Conservation (phyloP, 495 filamentous ascomycete species). For the Penicillium flavigenum region DNA sequence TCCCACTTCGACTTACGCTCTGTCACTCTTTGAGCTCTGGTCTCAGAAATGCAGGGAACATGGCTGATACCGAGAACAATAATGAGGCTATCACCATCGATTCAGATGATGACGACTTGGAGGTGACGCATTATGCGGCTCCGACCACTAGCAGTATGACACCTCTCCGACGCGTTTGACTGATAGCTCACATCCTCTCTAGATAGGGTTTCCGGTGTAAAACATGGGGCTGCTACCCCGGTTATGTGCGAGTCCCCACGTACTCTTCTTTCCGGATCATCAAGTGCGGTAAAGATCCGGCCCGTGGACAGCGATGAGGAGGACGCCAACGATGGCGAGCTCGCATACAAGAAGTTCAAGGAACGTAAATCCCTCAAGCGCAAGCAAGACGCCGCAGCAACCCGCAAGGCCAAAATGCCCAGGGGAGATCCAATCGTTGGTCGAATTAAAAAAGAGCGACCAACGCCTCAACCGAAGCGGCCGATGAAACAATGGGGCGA, state of each 20-base stretch:
- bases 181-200: conserved; percentile 19
- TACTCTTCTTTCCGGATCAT: conserved; percentile 16
- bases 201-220: conserved; percentile 7
- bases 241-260: conserved; percentile 12
- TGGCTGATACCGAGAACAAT: conserved; percentile 10
- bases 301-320: conserved; percentile 39
- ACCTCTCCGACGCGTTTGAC: conserved; percentile 14
- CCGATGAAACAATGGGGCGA: conserved; percentile 41
- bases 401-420: conserved; percentile 43
- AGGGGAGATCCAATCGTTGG: conserved; percentile 34
- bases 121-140: conserved; percentile 27
- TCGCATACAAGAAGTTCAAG: conserved; percentile 59
- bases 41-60: conserved; percentile 15
- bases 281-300: conserved; percentile 22
- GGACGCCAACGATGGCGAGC: conserved; percentile 48
- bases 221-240: not conserved
- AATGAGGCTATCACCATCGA: conserved; percentile 35
- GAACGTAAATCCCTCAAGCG: conserved; percentile 56
- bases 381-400: conserved; percentile 50
- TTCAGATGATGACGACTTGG: conserved; percentile 45
- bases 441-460: conserved; percentile 24
- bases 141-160: conserved; percentile 17
- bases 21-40: not conserved
- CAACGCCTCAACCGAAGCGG: conserved; percentile 20
- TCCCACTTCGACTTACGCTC: conserved; percentile 1